Conservation (phyloP, 345 rosid genomes). For the Eucalyptus globulus region DNA sequence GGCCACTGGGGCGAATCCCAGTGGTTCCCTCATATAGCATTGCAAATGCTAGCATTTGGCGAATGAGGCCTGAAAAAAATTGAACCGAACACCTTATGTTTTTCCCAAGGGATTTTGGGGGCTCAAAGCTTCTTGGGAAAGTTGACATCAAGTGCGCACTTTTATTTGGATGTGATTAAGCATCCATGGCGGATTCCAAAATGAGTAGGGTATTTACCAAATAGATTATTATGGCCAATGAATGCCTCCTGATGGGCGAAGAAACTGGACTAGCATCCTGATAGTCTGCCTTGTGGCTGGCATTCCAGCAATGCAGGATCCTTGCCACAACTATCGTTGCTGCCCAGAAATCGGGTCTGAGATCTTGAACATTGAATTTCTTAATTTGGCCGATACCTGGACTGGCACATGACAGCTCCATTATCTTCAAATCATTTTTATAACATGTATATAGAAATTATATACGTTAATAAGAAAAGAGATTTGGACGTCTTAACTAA, state of each 20-base stretch:
- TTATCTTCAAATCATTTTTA: not conserved
- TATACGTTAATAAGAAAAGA: not conserved
- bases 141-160: accelerated
- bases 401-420: not conserved
- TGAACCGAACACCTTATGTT: too few species aligned
- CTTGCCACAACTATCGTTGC: not conserved
- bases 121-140: too few species aligned
- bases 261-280: not conserved
- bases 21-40: too few species aligned
- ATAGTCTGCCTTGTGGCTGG: not conserved
- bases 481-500: not conserved
- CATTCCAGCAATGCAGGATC: not conserved
- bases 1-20: too few species aligned
- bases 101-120: accelerated
- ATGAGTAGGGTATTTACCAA: not conserved
- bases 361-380: not conserved
- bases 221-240: not conserved
- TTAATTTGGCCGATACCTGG: not conserved
- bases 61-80: too few species aligned
- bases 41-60: too few species aligned
- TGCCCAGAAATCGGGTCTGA: not conserved
- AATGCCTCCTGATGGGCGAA: not conserved
- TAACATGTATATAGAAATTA: not conserved
- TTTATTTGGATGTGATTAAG: not conserved
- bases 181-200: too few species aligned